Base-by-base conservation (phyloP, 1,284 basidiomycete species). In the Irpex sp. region DNA sequence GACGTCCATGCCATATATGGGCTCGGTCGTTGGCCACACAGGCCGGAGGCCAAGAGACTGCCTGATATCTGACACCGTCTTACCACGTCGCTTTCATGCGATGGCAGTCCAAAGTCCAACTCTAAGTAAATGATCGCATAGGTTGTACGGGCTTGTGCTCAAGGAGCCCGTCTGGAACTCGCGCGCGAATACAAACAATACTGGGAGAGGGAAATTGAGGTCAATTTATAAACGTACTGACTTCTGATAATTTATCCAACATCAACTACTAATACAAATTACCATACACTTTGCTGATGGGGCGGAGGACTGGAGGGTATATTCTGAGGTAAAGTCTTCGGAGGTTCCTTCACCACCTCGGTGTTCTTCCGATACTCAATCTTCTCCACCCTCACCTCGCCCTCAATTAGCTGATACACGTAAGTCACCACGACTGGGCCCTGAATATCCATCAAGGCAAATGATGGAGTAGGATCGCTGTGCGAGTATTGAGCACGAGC, bases 401-500 rank as follows among this genome's bases (percentile, higher is more conserved):
- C 94, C 38, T 97, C 93, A 51, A 97, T 89, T 19, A 97, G 85
- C 73, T 96, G 94, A 75, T 98, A 98, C 1, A 98, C 94, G 73
- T 97, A 97, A 6, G 95, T 97, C 38, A 97, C 94, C 36, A 98
- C 92, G 2, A 96, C 93, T 1, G 93, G 87, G 2, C 96, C 96
- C 77, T 97, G 96, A 57, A 98, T 90, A 71, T 97, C 96, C 88
- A 98, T 93, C 40, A 97, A 79, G 0, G 96, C 95, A 73, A 98
- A 97, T 5, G 92, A 94, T 1, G 91, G 91, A 0, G 83, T 90
- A 4, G 86, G 83, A 21, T 87, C 86, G 34, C 86, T 88, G 68
- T 36, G 49, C 59, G 6, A 34, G 57, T 15, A 26, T 19, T 60
- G 13, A 59, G 61, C n/a, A 61, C 19, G 17, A 60, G 13, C 2